Evolutionary conservation across 176 grass and related monocot genomes (phyloP), one percentile per base, ranked within the genome.

Genomic region (Saccharum officinarum): DNA sequence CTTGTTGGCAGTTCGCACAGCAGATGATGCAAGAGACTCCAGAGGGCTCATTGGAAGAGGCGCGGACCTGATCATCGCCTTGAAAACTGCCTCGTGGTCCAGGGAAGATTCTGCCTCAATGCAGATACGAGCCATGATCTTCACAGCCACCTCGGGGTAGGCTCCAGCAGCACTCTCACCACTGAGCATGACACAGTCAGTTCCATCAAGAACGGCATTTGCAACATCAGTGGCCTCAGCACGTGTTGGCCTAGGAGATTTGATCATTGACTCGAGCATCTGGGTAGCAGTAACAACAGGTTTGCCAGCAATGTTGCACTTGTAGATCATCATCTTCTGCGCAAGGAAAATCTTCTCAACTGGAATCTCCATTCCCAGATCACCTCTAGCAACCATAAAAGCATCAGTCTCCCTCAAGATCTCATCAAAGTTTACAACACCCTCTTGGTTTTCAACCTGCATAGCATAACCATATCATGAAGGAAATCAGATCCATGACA

Each of bases 251-350:
- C 95, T 91, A 1, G 95, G 90, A 8, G 92, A 95, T 69, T 97
- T 97, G 88, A 97, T 95, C 95, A 97, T 97, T 0, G 95, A 97
- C 57, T 97, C 90, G 2, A 97, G 95, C 95, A 97, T 97, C 75
- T 97, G 95, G 1, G 95, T 97, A 20, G 95, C 95, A 15, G 92
- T 97, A 31, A 97, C 95, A 22, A 97, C 95, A 44, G 95, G 88
- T 54, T 97, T 97, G 65, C 95, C 95, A 20, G 84, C 95, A 47
- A 97, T 82, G 71, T 95, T 97, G 74, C 95, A 97, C 78, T 97
- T 97, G 84, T 95, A 97, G 1, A 97, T 97, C 95, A 97, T 97
- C 95, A 97, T 97, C 60, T 97, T 97, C 47, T 95, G 95, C 0
- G 95, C 95, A 76, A 95, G 90, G 88, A 97, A 97, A 54, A 97